phyloP scores from a whole-genome alignment of 2,329 filamentous ascomycete species.

The Colletotrichum eleusines region DNA sequence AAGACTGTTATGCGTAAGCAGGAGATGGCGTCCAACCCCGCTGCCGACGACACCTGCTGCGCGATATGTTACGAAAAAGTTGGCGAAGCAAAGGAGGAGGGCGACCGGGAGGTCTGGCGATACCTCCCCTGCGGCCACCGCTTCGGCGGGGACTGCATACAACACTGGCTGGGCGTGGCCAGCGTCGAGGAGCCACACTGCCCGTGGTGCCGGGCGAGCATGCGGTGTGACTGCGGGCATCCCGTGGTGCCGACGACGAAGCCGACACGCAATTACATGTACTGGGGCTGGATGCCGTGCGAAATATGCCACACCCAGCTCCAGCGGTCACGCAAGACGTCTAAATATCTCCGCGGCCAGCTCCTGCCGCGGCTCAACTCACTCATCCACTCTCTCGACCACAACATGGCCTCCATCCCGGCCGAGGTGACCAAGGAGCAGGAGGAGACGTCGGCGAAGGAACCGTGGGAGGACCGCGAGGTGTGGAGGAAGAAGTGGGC shows the following conservation, averaged over 20 bases:
- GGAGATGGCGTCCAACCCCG: slow-evolving; percentile 40
- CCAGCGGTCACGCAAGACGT: slow-evolving; percentile 33
- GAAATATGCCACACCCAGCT: slow-evolving; percentile 39
- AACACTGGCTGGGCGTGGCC: slow-evolving; percentile 55
- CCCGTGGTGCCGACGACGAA: slow-evolving; percentile 48
- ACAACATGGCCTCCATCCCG: slow-evolving; percentile 41
- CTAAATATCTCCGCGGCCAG: slow-evolving; percentile 35
- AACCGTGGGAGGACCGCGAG: slow-evolving; percentile 40
- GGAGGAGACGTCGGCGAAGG: slow-evolving; percentile 34
- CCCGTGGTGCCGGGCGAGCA: slow-evolving; percentile 54
- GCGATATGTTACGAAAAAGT: slow-evolving; percentile 59
- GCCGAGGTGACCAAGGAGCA: slow-evolving; percentile 37
- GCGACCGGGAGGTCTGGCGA: slow-evolving; percentile 55
- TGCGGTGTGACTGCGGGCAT: slow-evolving; percentile 50
- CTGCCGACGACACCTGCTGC: slow-evolving; percentile 47
- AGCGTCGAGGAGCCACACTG: slow-evolving; percentile 53
- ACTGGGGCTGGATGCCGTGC: slow-evolving; percentile 37
- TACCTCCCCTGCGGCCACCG: slow-evolving; percentile 57
- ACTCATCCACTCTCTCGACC: slow-evolving; percentile 39
- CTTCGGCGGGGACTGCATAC: slow-evolving; percentile 59
- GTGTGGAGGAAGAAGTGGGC: slow-evolving; percentile 41
- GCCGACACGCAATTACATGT: slow-evolving; percentile 36
- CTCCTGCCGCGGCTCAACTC: slow-evolving; percentile 37
- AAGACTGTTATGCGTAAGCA: slow-evolving; percentile 42
- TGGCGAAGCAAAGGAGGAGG: slow-evolving; percentile 53